Conservation (phyloP, 371 early-diverging fungal species). For the Coemansia sp. region DNA sequence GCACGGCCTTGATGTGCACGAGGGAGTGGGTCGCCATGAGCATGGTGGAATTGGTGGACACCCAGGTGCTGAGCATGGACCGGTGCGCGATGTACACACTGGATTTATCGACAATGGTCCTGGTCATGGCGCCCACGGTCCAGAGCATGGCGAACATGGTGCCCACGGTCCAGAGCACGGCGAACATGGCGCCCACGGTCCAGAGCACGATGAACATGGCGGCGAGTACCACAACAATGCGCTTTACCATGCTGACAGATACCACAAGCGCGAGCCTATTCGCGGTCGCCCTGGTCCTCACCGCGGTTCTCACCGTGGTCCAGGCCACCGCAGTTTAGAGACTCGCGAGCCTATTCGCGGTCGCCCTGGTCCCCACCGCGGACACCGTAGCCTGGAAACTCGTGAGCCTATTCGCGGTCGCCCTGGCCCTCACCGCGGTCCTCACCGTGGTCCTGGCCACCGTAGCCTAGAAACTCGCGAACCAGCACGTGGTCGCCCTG, state of each 20-base stretch:
- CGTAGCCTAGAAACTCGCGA: background rate
- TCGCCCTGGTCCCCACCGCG: too few relatives aligned
- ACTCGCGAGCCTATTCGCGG: background rate
- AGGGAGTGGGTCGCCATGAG: conserved; percentile 1
- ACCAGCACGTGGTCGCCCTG: background rate
- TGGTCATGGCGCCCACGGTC: background rate
- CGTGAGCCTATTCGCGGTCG: background rate
- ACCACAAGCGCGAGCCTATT: background rate
- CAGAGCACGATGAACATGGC: background rate
- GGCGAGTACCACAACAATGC: conserved; percentile 1
- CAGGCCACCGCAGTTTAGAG: background rate
- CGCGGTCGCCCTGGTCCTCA: background rate
- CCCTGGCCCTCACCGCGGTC: background rate
- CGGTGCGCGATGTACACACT: background rate
- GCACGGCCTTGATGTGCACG: background rate
- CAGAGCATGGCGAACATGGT: background rate
- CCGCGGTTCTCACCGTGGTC: background rate
- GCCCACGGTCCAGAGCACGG: background rate
- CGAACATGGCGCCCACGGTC: background rate
- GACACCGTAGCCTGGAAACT: background rate
- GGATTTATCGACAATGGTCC: background rate
- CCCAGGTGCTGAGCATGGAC: background rate
- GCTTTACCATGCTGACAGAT: background rate
- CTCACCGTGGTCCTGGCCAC: background rate
- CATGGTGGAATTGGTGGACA: background rate